A percentile compares a stretch with the other conserved stretches of the same genome.
These are phyloP conservation scores for Pugionium dolabratum DNA, from an alignment of 345 rosid genomes.

Conservation along the genomic window DNA sequence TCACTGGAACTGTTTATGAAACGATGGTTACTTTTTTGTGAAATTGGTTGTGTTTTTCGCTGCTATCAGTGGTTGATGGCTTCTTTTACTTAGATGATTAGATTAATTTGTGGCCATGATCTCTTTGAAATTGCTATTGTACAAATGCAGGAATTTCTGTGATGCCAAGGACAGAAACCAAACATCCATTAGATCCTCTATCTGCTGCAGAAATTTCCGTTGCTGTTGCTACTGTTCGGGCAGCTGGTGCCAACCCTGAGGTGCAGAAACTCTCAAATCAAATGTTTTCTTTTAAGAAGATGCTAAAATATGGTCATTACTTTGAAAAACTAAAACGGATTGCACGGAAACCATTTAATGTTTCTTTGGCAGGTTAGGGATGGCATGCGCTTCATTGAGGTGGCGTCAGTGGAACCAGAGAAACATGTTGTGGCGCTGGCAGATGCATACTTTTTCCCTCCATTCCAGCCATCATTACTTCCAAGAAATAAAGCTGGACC, in stretches of 20 bases:
- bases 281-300: no score
- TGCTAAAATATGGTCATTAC: no score
- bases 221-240: constrained; percentile 89
- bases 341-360: constrained; percentile 8
- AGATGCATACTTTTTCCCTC: constrained; percentile 93
- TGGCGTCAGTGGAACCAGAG: constrained; percentile 79
- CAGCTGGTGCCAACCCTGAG: constrained; percentile 95
- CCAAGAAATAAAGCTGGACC: constrained; percentile 86
- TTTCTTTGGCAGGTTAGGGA: constrained; percentile 68
- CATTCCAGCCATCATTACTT: constrained; percentile 87
- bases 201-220: constrained; percentile 87
- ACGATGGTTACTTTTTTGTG: neutral
- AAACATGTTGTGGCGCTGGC: constrained; percentile 83
- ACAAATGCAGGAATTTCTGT: constrained; percentile 51
- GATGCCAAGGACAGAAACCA: constrained; percentile 74
- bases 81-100: neutral
- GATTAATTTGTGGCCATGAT: constrained; percentile 7
- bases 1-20: neutral
- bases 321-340: no score
- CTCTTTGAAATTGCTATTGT: constrained; percentile 13
- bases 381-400: constrained; percentile 88
- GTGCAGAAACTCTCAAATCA: no score
- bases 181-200: constrained; percentile 87
- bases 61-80: constrained; percentile 1
- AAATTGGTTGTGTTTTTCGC: constrained; percentile 3